Base-by-base conservation (phyloP, 192 early-diverging fungal species). In the Coemansia sp. region DNA sequence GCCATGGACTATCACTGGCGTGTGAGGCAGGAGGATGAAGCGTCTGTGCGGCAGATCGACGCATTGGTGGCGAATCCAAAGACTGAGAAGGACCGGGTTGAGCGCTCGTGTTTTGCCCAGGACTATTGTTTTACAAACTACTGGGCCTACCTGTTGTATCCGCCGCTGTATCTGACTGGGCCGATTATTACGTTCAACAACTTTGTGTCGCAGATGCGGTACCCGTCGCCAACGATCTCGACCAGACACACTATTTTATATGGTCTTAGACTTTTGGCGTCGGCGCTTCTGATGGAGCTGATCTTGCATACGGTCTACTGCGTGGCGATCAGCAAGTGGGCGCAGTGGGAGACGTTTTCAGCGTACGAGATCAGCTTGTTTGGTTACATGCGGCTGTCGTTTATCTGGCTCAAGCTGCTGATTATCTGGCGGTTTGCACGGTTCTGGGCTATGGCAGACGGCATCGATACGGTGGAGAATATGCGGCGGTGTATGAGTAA, bases 401-500 rank as follows among this genome's bases (percentile, higher is more conserved):
- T 94, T 58, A 94, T 99, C 61, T 99, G 96, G 96, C 86, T 99
- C 38, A 97, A 95, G 87, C 76, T 99, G 15, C 79, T 96, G 65
- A 90, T 99, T 35, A 96, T 95, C 58, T 99, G 97, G 97, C 85
- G 97, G 38, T 98, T 97, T 80, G 98, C 97, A 75, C 85, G 97
- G 38, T 85, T 98, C 56, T 99, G 97, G 97, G 94, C 94, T 0
- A 75, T 98, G 76, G 74, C 85, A n/a, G 97, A 99, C 73, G 93
- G 94, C 6, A 80, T 99, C 30, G 90, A 92, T 41, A 88, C 90
- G 2, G 80, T 88, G 10, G 97, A 99, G 70, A 99, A 99, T 74
- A 98, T 99, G 95, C 87, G 89, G 3, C 89, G 96, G 5, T 99
- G 96, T 72, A 96, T 98, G 89, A 87, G 85, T 73, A 95, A 97